Conservation (phyloP, 306 rosid genomes). For the Mimosa bimucronata region DNA sequence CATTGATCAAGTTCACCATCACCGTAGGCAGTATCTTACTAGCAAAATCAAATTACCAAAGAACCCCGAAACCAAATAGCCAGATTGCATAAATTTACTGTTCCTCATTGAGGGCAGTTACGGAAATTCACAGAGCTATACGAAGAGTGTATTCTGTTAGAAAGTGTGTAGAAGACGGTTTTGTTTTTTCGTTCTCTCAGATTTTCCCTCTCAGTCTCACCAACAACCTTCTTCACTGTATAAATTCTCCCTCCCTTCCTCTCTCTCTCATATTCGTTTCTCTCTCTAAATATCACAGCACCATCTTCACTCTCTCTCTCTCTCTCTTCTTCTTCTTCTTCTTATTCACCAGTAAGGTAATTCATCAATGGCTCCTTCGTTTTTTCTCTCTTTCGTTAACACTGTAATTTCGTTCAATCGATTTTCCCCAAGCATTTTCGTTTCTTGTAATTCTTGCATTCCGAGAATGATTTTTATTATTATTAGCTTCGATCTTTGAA, state of each 20-base stretch:
- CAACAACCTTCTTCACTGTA: background rate
- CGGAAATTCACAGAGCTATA: slow-evolving; percentile 1
- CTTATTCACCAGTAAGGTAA: slow-evolving; percentile 35
- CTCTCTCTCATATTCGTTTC: slow-evolving; percentile 36
- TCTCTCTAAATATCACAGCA: slow-evolving; percentile 32
- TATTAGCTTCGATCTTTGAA: background rate
- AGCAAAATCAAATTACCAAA: background rate
- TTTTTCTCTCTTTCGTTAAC: background rate
- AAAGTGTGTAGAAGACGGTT: slow-evolving; percentile 22
- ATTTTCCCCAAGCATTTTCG: background rate
- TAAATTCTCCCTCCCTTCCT: slow-evolving; percentile 14
- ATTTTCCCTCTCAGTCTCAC: slow-evolving; percentile 34
- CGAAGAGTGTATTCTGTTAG: slow-evolving; percentile 28
- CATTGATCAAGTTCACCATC: background rate
- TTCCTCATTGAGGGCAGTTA: background rate
- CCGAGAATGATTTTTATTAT: background rate
- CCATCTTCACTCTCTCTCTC: background rate
- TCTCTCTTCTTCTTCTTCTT: too few species aligned
- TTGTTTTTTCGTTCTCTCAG: slow-evolving; percentile 1
- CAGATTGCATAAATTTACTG: background rate
- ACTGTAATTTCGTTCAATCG: background rate
- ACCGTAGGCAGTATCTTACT: background rate
- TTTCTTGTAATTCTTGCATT: background rate
- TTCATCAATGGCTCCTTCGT: background rate
- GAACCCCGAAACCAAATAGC: background rate